Evolutionary conservation across 1,284 basidiomycete species (phyloP).

Genomic region (Bondarzewia mesenterica): DNA sequence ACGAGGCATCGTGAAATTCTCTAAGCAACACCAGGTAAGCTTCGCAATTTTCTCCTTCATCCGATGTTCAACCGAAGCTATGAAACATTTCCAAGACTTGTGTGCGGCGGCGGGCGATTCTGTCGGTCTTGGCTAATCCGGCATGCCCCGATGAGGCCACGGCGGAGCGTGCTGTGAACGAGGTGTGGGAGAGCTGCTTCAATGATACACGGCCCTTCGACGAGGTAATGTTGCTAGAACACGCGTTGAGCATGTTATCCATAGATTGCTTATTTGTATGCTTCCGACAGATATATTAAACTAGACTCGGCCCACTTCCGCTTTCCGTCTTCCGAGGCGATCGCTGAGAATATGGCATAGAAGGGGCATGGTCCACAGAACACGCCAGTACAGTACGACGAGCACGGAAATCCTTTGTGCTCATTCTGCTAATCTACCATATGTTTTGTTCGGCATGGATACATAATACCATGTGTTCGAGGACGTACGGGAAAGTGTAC

Average conservation of each 20-base stretch:
- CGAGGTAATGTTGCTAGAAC: slow-evolving; percentile 75
- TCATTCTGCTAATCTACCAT: no score
- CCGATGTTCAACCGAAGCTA: slow-evolving; percentile 5
- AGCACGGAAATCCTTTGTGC: no score
- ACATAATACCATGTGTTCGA: no score
- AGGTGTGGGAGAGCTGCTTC: slow-evolving; percentile 96
- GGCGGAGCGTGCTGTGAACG: slow-evolving; percentile 87
- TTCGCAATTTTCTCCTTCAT: neutral
- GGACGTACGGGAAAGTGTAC: no score
- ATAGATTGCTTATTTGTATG: neutral
- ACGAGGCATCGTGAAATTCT: slow-evolving; percentile 70
- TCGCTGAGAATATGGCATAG: no score
- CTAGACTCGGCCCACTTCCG: slow-evolving; percentile 90
- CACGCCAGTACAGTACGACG: no score
- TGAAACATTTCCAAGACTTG: slow-evolving; percentile 52
- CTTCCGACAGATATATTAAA: slow-evolving; percentile 23
- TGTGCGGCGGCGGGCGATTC: slow-evolving; percentile 79
- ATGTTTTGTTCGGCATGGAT: no score
- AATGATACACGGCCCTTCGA: slow-evolving; percentile 95
- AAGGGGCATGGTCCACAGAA: no score
- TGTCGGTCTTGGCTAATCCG: slow-evolving; percentile 78
- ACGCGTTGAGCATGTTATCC: slow-evolving; percentile 1
- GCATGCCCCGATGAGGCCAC: slow-evolving; percentile 69
- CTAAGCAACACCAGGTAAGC: slow-evolving; percentile 86
- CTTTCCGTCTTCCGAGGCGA: slow-evolving; percentile 79